Conservation (phyloP, 2,329 filamentous ascomycete species). For the Nigrograna mackinnonii region DNA sequence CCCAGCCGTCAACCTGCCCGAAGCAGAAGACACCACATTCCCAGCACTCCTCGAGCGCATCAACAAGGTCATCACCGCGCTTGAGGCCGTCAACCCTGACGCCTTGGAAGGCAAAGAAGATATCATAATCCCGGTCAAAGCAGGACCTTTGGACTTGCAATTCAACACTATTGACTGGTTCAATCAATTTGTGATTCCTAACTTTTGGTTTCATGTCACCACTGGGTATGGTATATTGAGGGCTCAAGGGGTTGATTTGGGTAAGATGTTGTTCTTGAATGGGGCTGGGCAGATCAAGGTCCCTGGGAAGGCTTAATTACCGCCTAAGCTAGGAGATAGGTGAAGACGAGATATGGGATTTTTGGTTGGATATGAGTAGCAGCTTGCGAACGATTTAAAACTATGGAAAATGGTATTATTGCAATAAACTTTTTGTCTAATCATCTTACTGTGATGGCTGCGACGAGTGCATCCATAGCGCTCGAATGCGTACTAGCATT, state of each 20-base stretch:
- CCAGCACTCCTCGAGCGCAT: slow-evolving; percentile 53
- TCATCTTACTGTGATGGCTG: slow-evolving; percentile 46
- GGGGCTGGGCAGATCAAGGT: slow-evolving; percentile 15
- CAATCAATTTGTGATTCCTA: slow-evolving; percentile 56
- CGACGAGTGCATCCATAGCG: slow-evolving; percentile 69
- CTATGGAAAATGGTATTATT: too few relatives aligned
- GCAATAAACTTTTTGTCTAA: too few relatives aligned
- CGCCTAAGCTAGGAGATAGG: background rate
- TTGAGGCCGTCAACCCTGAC: slow-evolving; percentile 48
- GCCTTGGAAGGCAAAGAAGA: too few relatives aligned
- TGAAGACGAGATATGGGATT: slow-evolving; percentile 1
- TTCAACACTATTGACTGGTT: too few relatives aligned
- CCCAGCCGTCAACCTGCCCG: slow-evolving; percentile 36
- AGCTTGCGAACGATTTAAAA: too few relatives aligned
- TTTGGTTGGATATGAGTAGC: background rate
- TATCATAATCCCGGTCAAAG: too few relatives aligned
- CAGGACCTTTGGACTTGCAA: too few relatives aligned
- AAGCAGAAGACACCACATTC: slow-evolving; percentile 55
- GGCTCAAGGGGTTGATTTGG: slow-evolving; percentile 63
- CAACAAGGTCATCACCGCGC: slow-evolving; percentile 49
- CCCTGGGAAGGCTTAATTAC: too few relatives aligned
- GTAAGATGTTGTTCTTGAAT: slow-evolving; percentile 61
- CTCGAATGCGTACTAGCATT: slow-evolving; percentile 66
- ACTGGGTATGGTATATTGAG: slow-evolving; percentile 65
- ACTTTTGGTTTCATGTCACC: slow-evolving; percentile 66